Evolutionary conservation across 176 grass and related monocot genomes (phyloP).

Genomic region (Guadua angustifolia): DNA sequence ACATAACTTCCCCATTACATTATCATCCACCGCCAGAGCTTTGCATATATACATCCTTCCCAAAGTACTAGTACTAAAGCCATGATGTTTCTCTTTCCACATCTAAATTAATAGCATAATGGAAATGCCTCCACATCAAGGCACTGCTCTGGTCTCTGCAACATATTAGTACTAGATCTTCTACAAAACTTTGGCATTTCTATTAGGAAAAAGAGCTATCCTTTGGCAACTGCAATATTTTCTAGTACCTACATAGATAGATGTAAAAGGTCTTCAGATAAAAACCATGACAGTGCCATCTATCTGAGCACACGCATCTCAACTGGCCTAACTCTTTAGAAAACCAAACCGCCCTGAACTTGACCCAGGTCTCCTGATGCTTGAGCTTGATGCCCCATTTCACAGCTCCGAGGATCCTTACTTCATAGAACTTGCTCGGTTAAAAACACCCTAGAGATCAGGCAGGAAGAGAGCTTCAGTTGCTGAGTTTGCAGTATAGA

Average conservation of each 20-base stretch:
- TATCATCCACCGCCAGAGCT: neutral
- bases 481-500: neutral
- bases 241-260: neutral
- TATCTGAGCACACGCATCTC: constrained; percentile 33
- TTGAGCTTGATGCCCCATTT: neutral
- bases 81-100: neutral
- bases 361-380: constrained; percentile 20
- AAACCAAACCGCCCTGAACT: constrained; percentile 50
- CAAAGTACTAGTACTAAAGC: neutral
- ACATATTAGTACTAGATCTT: neutral
- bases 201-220: neutral
- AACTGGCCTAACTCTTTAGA: constrained; percentile 40
- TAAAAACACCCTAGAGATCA: constrained; percentile 26
- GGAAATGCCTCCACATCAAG: neutral
- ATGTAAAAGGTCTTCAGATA: constrained; percentile 24
- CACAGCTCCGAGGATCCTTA: constrained; percentile 26
- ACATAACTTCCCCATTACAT: neutral
- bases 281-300: constrained; percentile 40
- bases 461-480: neutral
- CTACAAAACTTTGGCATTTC: constrained; percentile 40
- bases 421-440: constrained; percentile 51
- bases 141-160: neutral
- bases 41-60: neutral
- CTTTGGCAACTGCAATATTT: neutral
- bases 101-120: neutral